These are phyloP conservation scores for Lecanicillium sp. DNA, from an alignment of 2,329 filamentous ascomycete species.

Conservation along the genomic window DNA sequence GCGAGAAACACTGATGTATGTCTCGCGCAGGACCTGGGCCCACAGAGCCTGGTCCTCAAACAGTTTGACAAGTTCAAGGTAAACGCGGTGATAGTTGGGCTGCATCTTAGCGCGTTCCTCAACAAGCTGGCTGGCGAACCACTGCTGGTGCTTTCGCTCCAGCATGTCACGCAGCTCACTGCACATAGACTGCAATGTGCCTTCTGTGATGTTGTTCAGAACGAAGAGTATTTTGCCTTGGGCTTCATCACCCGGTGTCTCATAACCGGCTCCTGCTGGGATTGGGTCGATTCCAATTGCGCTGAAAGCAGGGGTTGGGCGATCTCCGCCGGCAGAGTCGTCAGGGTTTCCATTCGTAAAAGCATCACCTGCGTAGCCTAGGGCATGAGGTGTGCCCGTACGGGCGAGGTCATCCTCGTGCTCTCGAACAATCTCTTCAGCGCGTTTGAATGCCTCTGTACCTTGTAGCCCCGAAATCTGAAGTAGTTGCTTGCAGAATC, in stretches of 20 bases:
- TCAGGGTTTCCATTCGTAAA: slow-evolving; percentile 66
- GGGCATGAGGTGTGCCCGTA: slow-evolving; percentile 26
- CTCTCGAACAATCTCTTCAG: slow-evolving; percentile 70
- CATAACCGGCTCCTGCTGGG: slow-evolving; percentile 55
- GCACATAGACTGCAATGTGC: slow-evolving; percentile 79
- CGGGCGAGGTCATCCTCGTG: slow-evolving; percentile 53
- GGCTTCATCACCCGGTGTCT: slow-evolving; percentile 75
- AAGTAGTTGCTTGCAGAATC: slow-evolving; percentile 78
- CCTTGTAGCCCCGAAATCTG: slow-evolving; percentile 75
- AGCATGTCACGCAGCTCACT: slow-evolving; percentile 72
- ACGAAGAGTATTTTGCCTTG: slow-evolving; percentile 95
- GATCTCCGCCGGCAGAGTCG: slow-evolving; percentile 50
- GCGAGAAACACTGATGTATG: slow-evolving; percentile 75
- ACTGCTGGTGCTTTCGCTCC: slow-evolving; percentile 77
- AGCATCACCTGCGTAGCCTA: slow-evolving; percentile 35
- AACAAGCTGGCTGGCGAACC: slow-evolving; percentile 93
- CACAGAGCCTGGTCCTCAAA: slow-evolving; percentile 75
- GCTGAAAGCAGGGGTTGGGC: slow-evolving; percentile 62
- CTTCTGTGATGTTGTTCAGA: slow-evolving; percentile 90
- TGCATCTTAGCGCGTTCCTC: slow-evolving; percentile 96
- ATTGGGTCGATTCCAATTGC: slow-evolving; percentile 71
- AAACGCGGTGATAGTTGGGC: slow-evolving; percentile 91
- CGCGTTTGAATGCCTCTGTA: slow-evolving; percentile 77
- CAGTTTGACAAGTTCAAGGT: slow-evolving; percentile 78
- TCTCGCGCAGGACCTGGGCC: slow-evolving; percentile 87